Conservation (phyloP, 257 asterid species). For the Nicotiana tomentosiformis region DNA sequence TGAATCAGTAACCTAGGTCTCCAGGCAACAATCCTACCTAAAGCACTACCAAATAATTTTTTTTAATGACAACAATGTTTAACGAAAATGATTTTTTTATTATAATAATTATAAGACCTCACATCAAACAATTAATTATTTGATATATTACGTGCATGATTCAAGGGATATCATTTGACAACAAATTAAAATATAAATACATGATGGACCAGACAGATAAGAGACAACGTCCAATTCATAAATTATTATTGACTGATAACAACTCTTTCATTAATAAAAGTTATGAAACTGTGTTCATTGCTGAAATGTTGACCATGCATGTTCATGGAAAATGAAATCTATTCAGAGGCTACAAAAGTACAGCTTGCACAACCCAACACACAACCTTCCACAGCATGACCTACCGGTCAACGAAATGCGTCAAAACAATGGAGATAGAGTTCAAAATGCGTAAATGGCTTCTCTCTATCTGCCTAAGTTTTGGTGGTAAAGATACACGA, state of each 20-base stretch:
- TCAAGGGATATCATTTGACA: background rate
- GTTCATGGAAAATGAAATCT: background rate
- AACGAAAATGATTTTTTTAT: background rate
- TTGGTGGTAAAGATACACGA: background rate
- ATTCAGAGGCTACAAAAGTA: background rate
- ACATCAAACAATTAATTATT: background rate
- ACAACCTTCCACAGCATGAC: background rate
- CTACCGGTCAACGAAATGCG: background rate
- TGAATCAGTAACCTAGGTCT: background rate
- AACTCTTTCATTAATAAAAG: background rate
- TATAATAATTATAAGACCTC: background rate
- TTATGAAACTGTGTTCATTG: background rate
- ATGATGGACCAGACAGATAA: background rate
- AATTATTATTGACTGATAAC: background rate
- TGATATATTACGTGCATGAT: background rate
- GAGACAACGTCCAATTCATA: background rate
- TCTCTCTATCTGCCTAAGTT: background rate
- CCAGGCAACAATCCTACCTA: background rate
- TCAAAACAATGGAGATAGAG: background rate
- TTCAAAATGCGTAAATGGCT: background rate
- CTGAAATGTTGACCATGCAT: background rate
- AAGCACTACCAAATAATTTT: background rate
- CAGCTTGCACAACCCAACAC: background rate
- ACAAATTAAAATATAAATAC: background rate
- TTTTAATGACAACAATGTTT: background rate